These are phyloP conservation scores for Fusarium guadeloupense DNA, from an alignment of 2,329 filamentous ascomycete genomes.

Conservation along the genomic window DNA sequence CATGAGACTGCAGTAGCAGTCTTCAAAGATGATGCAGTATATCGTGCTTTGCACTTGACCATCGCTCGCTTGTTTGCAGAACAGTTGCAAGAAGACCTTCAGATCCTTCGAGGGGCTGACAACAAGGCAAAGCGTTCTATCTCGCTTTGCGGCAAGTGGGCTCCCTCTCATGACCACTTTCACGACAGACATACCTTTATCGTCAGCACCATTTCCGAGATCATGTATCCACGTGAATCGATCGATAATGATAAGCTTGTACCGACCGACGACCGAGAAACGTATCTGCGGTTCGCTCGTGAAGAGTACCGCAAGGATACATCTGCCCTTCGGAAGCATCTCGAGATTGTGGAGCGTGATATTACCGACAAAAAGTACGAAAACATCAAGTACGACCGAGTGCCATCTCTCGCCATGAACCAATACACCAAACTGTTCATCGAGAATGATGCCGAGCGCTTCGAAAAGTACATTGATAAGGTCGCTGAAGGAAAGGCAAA, in stretches of 20 bases:
- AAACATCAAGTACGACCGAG: constrained; percentile 64
- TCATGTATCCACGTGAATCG: constrained; percentile 54
- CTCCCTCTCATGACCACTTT: constrained; percentile 62
- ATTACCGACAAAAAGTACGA: constrained; percentile 56
- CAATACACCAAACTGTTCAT: constrained; percentile 60
- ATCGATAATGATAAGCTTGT: constrained; percentile 43
- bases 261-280: constrained; percentile 54
- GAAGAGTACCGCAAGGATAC: constrained; percentile 62
- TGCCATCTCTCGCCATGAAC: constrained; percentile 67
- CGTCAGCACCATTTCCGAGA: constrained; percentile 65
- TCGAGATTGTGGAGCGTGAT: constrained; percentile 63
- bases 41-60: constrained; percentile 61
- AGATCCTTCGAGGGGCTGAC: constrained; percentile 51
- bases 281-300: constrained; percentile 63
- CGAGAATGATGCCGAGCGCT: constrained; percentile 59
- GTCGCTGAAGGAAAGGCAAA: constrained; percentile 58
- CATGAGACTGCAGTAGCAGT: constrained; percentile 53
- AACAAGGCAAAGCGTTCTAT: constrained; percentile 54
- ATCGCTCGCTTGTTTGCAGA: constrained; percentile 66
- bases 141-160: constrained; percentile 69
- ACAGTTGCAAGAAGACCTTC: constrained; percentile 60
- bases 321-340: constrained; percentile 61
- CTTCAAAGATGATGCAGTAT: constrained; percentile 56
- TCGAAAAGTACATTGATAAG: constrained; percentile 58
- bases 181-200: constrained; percentile 69